These are phyloP conservation scores for Globisporangium carolinianum DNA, from an alignment of 352 stramenopile genomes.

Conservation along the genomic window DNA sequence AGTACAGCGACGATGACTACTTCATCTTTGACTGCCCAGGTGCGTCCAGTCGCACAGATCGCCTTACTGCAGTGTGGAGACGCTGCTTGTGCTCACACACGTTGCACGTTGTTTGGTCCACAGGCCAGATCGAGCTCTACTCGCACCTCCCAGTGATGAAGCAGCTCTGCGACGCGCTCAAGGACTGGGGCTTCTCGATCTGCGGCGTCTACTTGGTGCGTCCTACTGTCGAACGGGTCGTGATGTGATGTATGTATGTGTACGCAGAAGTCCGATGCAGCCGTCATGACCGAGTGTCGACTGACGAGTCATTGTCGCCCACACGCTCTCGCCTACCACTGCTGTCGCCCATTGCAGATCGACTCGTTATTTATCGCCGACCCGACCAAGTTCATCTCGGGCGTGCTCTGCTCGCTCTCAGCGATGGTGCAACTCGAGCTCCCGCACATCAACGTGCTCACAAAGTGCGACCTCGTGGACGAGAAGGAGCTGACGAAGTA, in stretches of 20 bases:
- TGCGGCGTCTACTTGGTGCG: constrained; percentile 85
- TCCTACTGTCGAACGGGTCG: neutral
- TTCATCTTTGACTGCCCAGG: constrained; percentile 99
- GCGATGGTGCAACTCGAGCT: constrained; percentile 99
- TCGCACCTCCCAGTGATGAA: constrained; percentile 90
- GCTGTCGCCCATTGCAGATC: constrained; percentile 46
- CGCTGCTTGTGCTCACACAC: too few relatives aligned
- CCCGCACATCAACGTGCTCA: constrained; percentile 91
- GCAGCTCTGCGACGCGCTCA: constrained; percentile 74
- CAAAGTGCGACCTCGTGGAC: constrained; percentile 89
- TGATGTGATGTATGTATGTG: too few relatives aligned
- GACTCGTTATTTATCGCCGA: constrained; percentile 93
- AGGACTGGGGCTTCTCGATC: constrained; percentile 85
- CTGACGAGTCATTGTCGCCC: neutral
- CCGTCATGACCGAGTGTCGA: too few relatives aligned
- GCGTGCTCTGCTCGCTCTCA: constrained; percentile 93
- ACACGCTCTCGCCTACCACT: neutral
- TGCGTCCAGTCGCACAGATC: constrained; percentile 18
- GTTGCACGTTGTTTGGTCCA: too few relatives aligned
- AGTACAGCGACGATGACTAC: constrained; percentile 93
- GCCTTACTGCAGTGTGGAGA: too few relatives aligned
- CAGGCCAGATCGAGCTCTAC: constrained; percentile 90
- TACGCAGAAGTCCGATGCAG: too few relatives aligned
- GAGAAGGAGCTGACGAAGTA: constrained; percentile 87
- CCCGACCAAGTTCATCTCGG: constrained; percentile 97